Conservation (phyloP, 2,329 filamentous ascomycete genomes). For the Colletotrichum sidae region DNA sequence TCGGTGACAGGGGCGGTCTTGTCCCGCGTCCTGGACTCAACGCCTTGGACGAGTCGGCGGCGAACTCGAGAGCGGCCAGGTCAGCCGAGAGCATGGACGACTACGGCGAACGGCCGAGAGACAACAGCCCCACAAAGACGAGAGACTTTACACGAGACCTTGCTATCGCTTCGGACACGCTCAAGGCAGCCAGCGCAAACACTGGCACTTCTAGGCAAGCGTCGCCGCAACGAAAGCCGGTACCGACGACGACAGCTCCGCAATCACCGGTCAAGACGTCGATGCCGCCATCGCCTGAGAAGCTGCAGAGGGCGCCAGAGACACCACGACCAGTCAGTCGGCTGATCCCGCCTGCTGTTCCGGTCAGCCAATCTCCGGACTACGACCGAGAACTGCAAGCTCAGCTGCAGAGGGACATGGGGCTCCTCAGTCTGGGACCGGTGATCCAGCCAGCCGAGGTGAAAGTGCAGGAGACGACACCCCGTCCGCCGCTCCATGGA, state of each 20-base stretch:
- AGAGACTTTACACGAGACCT: slow-evolving; percentile 57
- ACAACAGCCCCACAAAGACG: slow-evolving; percentile 64
- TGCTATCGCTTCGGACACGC: slow-evolving; percentile 59
- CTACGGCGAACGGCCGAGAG: slow-evolving; percentile 64
- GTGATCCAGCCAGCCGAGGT: slow-evolving; percentile 44
- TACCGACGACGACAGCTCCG: slow-evolving; percentile 48
- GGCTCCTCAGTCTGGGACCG: slow-evolving; percentile 62
- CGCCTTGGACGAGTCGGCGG: slow-evolving; percentile 82
- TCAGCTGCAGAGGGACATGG: slow-evolving; percentile 73
- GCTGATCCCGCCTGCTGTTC: slow-evolving; percentile 57
- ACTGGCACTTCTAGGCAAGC: slow-evolving; percentile 64
- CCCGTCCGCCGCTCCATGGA: slow-evolving; percentile 41
- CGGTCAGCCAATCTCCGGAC: slow-evolving; percentile 64
- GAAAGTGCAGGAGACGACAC: slow-evolving; percentile 29
- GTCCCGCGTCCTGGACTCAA: slow-evolving; percentile 69
- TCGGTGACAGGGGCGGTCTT: slow-evolving; percentile 72
- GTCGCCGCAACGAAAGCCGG: slow-evolving; percentile 70
- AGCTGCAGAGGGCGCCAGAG: slow-evolving; percentile 52
- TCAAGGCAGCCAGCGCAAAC: slow-evolving; percentile 62
- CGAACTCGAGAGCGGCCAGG: slow-evolving; percentile 76
- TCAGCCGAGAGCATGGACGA: slow-evolving; percentile 61
- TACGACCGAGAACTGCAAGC: slow-evolving; percentile 71
- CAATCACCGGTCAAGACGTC: slow-evolving; percentile 70
- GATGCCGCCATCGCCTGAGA: slow-evolving; percentile 69
- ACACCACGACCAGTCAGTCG: slow-evolving; percentile 60